A percentile compares a stretch with the other conserved stretches of the same genome.
Evolutionary conservation across 192 early-diverging fungal genomes (phyloP).

Genomic region (Rhizophlyctis rosea): DNA sequence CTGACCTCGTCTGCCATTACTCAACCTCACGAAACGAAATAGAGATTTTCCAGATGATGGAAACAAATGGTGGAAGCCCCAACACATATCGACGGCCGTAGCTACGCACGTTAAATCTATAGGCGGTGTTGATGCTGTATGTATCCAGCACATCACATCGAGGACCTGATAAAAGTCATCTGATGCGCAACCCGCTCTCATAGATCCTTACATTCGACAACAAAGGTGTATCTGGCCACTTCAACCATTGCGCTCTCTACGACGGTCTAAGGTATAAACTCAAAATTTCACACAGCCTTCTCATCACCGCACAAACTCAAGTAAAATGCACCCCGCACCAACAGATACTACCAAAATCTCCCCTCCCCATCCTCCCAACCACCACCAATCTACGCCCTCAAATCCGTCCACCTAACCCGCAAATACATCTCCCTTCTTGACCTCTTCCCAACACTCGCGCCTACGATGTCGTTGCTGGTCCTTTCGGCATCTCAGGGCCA

Average conservation of each 20-base stretch:
- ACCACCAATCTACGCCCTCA: conserved; percentile 43
- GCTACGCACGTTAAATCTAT: conserved; percentile 19
- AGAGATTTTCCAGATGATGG: conserved; percentile 49
- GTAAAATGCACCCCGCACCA: conserved; percentile 6
- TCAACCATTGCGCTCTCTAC: conserved; percentile 82
- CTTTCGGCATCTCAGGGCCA: background rate
- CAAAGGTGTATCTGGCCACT: conserved; percentile 84
- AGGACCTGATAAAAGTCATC: background rate
- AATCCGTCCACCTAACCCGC: conserved; percentile 36
- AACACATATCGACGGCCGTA: conserved; percentile 20
- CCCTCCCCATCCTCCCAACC: conserved; percentile 43
- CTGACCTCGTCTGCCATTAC: no score
- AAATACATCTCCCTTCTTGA: conserved; percentile 55
- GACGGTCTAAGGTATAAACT: conserved; percentile 62
- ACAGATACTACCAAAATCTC: conserved; percentile 2
- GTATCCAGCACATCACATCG: background rate
- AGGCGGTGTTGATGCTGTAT: conserved; percentile 20
- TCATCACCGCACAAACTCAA: no score
- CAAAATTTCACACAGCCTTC: conserved; percentile 22
- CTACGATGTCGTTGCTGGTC: conserved; percentile 6
- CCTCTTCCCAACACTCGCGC: conserved; percentile 17
- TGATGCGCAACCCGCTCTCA: background rate
- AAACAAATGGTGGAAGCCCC: conserved; percentile 39
- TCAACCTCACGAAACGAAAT: no score
- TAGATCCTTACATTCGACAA: conserved; percentile 86